Conservation (phyloP, 2,329 filamentous ascomycete species). For the Aspergillus aculeatinus region DNA sequence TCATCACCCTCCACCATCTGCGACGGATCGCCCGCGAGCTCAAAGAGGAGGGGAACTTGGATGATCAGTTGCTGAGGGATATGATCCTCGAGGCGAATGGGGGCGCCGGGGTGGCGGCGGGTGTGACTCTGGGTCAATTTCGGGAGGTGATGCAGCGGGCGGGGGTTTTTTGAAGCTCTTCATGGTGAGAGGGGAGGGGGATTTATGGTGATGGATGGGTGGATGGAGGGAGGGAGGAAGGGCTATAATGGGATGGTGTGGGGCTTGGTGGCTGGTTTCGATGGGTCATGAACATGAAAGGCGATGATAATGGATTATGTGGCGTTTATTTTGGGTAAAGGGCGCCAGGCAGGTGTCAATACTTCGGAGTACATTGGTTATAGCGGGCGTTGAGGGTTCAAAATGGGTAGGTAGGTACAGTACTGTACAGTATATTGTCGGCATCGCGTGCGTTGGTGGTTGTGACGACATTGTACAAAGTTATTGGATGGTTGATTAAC, state of each 20-base stretch:
- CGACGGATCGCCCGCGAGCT: slow-evolving; percentile 75
- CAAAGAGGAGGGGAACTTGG: slow-evolving; percentile 68
- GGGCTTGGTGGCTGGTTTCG: too few species aligned
- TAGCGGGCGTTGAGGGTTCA: neutral
- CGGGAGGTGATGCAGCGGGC: slow-evolving; percentile 81
- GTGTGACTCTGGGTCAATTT: slow-evolving; percentile 78
- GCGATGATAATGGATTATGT: slow-evolving; percentile 1
- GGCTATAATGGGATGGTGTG: too few species aligned
- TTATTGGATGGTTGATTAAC: too few species aligned
- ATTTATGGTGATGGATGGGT: neutral
- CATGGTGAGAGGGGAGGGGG: neutral
- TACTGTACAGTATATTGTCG: too few species aligned
- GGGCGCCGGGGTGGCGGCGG: slow-evolving; percentile 66
- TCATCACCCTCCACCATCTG: slow-evolving; percentile 79
- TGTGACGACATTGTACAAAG: too few species aligned
- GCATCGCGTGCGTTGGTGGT: too few species aligned
- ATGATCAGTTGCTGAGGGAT: slow-evolving; percentile 79
- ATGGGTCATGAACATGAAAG: too few species aligned
- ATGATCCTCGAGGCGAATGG: slow-evolving; percentile 96
- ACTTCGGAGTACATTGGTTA: neutral
- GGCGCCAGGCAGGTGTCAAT: neutral
- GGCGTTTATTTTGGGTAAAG: neutral
- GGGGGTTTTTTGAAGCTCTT: slow-evolving; percentile 65
- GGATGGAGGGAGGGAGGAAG: too few species aligned
- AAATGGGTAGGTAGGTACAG: too few species aligned